Evolutionary conservation across 805 yeast genomes (phyloP), one percentile per base, ranked within the genome.

Genomic region (Metschnikowia drakensbergensis): DNA sequence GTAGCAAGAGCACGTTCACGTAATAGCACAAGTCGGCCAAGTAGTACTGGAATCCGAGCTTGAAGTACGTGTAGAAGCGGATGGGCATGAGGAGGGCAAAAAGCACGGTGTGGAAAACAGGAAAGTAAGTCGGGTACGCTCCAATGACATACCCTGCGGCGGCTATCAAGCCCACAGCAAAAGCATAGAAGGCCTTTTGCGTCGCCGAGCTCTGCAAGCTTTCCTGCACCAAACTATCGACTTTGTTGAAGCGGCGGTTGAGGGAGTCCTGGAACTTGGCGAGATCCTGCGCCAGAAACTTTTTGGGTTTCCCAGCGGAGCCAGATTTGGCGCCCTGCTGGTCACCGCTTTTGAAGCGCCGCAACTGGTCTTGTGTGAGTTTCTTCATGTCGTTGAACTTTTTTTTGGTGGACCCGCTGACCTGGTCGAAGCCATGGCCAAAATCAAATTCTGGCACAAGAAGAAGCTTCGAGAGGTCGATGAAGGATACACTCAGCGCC

Each of bases 1-100:
- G 54, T 56, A 91, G 58, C 42, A 87, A 68, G 49, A 92, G 67
- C 9, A 81, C 57, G 61, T 92, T 94, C 39, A 87, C 97, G 64
- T 85, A 94, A 66, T 92, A 92, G 67, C 99, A 92, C 55, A 92
- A 74, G 66, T 92, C 98, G 0, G 96, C 97, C 61, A 94, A 71
- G 63, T 83, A 92, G 65, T 87, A 92, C 52, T 91, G 96, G 68
- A 77, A 88, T 6, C 88, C 80, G 44, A 74, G 77, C 65, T 86
- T 87, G 69, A 83, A 86, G 68, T 88, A 92, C 1, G 94, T 81
- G 67, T 89, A 83, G 58, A 85, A 77, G 49, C 99, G 71, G 25
- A 91, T 82, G 0, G 99, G 98, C 83, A 91, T 80, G 46, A 92
- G 70, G 1, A 86, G 52, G 2, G 68, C 59, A 48, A 84, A 77